Conservation (phyloP, 805 yeast species). For the Debaryomyces maramus region DNA sequence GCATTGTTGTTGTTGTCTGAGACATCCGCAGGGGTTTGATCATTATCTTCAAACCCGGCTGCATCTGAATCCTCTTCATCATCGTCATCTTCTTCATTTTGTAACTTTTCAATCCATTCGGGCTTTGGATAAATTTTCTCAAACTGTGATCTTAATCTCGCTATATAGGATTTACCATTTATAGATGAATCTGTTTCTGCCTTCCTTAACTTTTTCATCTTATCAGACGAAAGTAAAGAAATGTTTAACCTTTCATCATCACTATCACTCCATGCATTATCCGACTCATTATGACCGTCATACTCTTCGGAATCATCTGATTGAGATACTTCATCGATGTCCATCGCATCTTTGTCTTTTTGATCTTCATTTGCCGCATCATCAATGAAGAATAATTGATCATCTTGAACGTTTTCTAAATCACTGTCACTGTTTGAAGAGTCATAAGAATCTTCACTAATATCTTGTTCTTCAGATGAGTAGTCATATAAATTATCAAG, state of each 20-base stretch:
- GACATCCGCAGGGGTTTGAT: conserved; percentile 20
- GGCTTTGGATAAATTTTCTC: conserved; percentile 81
- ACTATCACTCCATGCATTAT: conserved; percentile 75
- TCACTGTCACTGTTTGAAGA: conserved; percentile 38
- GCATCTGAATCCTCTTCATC: conserved; percentile 15
- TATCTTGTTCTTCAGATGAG: conserved; percentile 40
- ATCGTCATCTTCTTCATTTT: conserved; percentile 35
- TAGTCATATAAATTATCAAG: conserved; percentile 57
- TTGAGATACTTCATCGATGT: conserved; percentile 24
- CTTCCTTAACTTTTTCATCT: conserved; percentile 69
- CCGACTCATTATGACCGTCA: conserved; percentile 30
- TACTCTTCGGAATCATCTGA: conserved; percentile 29
- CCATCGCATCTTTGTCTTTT: conserved; percentile 24
- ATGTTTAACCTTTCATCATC: conserved; percentile 79
- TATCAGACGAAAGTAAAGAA: conserved; percentile 58
- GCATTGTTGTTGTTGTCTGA: conserved; percentile 28
- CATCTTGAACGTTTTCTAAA: conserved; percentile 33
- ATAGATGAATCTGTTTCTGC: conserved; percentile 53
- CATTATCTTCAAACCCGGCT: conserved; percentile 20
- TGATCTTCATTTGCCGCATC: conserved; percentile 37
- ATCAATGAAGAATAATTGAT: conserved; percentile 43
- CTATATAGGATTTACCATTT: conserved; percentile 59
- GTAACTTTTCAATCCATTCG: conserved; percentile 60
- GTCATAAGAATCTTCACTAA: conserved; percentile 24
- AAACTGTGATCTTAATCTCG: conserved; percentile 69